Evolutionary conservation across 805 yeast genomes (phyloP), one percentile per base, ranked within the genome.

Genomic region (Metschnikowia orientalis): DNA sequence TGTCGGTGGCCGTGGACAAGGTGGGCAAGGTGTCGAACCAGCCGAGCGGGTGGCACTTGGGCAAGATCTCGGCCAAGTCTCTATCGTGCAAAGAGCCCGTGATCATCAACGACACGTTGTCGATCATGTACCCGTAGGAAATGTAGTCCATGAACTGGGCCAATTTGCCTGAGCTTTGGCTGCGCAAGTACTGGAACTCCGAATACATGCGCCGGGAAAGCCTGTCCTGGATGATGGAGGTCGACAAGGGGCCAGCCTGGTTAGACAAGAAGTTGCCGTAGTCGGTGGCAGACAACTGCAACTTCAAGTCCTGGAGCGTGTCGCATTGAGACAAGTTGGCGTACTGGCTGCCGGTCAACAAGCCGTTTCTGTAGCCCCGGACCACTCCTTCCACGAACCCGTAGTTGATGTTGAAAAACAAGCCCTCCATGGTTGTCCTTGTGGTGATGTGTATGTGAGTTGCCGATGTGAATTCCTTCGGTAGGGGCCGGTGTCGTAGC

Each of bases 1-100:
- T 77, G 59, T 90, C 97, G 2, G 96, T 87, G 29, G 97, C 97
- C 30, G 90, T 92, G 10, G 92, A 77, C 38, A 92, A 71, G 0
- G 97, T 90, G 21, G 98, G 98, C 47, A 92, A 75, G 6, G 97
- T 90, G 49, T 92, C 98, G 53, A 92, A 92, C 96, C 97, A 89
- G 27, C 99, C 99, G 48, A 92, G 70, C 0, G 98, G 98, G 57
- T 92, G 95, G 57, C 96, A 88, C 56, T 96, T 79, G 38, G 79
- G 78, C 51, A 92, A 71, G 32, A 94, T 81, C 53, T 92, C 98
- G 25, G 77, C 63, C 53, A 85, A 79, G 60, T 94, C 96, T 52
- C 97, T 75, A 53, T 89, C 95, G 56, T 92, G 98, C 41, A 92
- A 75, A 0, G 98, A 88, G 14, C 99, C 99, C 1, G 97, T 89